Percentiles rank a stretch among this genome's conserved stretches.
phyloP scores from a whole-genome alignment of 257 asterid species.

The Solanum etuberosum region DNA sequence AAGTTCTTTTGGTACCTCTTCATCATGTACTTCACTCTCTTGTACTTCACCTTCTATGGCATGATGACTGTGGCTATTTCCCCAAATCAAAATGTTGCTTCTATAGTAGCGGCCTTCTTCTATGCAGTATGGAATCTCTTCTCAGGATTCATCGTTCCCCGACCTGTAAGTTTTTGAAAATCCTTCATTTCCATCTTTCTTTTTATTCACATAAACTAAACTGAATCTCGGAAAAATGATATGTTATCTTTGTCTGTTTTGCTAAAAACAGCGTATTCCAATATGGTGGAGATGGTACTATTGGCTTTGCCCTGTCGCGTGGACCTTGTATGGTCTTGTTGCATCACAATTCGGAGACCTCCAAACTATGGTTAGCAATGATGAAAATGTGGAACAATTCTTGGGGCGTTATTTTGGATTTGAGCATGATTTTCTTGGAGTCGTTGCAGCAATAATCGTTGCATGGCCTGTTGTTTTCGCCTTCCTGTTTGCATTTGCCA shows the following conservation, averaged over 20 bases:
- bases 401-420: conserved; percentile 39
- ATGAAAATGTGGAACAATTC: conserved; percentile 26
- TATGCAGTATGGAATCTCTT: conserved; percentile 35
- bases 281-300: conserved; percentile 58
- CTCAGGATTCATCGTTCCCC: conserved; percentile 36
- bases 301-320: conserved; percentile 36
- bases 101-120: conserved; percentile 12
- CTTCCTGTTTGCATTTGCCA: conserved; percentile 28
- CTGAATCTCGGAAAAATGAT: neutral
- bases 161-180: conserved; percentile 23
- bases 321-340: conserved; percentile 37
- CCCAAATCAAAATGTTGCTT: conserved; percentile 35
- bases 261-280: conserved; percentile 22
- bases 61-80: conserved; percentile 40
- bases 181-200: neutral
- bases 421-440: conserved; percentile 40
- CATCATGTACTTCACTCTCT: conserved; percentile 24
- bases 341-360: conserved; percentile 37
- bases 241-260: neutral
- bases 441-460: conserved; percentile 22
- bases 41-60: conserved; percentile 42
- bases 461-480: conserved; percentile 26
- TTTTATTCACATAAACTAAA: neutral
- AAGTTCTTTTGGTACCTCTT: conserved; percentile 34
- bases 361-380: neutral